Base-by-base conservation (phyloP, 306 rosid species). In the Gastrolobium villosum region DNA sequence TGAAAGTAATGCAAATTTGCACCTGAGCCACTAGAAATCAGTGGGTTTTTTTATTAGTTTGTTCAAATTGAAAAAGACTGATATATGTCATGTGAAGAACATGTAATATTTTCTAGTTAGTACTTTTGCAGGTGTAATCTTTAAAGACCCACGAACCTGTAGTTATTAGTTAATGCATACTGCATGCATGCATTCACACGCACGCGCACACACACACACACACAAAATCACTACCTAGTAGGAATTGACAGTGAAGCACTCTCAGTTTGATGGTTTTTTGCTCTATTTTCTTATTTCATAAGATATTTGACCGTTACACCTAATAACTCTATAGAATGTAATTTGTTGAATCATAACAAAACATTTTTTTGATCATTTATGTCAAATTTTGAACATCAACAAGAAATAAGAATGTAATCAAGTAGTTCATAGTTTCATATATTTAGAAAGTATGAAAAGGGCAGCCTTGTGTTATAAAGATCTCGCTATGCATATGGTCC, bases 11-110 rank as follows among this genome's bases (percentile, higher is more conserved):
- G 77, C 68, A 74, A 44, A 44, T 26, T 61, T 67, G 15, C 26
- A 59, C 56, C 26, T 36, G 44, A 55, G 56, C 55, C 68, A 20
- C 26, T 50, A 56, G 32, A 80, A 61, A 62, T 82, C 26, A 9
- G 55, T 10, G 64, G 72, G 62, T 70, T 70, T 60, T 79, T 7
- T 5, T 14, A 59, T 57, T 36, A 63, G 15, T 48, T 68, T 46
- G 30, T 61, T 68, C 11, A 56, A 46, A 72, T 66, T 14, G 26
- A 3, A 48, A 66, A 74, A 31, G 9, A 30, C 65, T 44, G 7
- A 45, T 71, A 56, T 76, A 72, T 76, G 53, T 68, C 43, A 44
- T 52, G 71, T 40, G 71, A 62, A 26, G 63, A 20, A 14, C 55
- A 43, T 43, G 46, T 43, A 76, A 70, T 78, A 35, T 20, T 50